Percentiles rank a stretch among this genome's conserved stretches.
Conservation (phyloP, 129 eudicot genomes). For the Lonicera japonica region DNA sequence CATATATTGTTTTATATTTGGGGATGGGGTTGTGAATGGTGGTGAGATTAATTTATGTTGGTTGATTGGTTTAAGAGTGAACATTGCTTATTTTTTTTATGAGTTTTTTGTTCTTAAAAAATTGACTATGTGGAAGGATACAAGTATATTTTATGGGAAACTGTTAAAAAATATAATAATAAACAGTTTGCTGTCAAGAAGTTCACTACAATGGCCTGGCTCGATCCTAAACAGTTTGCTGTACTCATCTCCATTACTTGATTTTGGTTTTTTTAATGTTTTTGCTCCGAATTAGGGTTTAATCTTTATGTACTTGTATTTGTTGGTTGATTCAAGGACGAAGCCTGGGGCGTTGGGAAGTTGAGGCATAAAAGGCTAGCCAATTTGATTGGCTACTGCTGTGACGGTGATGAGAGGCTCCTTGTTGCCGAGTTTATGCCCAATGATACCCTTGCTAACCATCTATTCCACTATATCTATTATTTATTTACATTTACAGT, state of each 20-base stretch:
- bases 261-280: not conserved
- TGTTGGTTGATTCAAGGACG: conserved; percentile 41
- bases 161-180: too few relatives aligned
- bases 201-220: conserved; percentile 92
- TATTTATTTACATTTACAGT: too few relatives aligned
- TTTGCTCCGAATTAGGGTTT: not conserved
- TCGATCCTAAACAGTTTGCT: conserved; percentile 94
- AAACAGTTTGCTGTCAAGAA: conserved; percentile 97
- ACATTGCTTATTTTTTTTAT: too few relatives aligned
- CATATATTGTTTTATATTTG: too few relatives aligned
- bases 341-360: conserved; percentile 90
- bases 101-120: too few relatives aligned
- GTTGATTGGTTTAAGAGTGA: too few relatives aligned
- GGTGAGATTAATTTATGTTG: too few relatives aligned
- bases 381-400: conserved; percentile 76
- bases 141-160: too few relatives aligned
- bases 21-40: too few relatives aligned
- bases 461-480: conserved; percentile 70
- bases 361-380: conserved; percentile 77
- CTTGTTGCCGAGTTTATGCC: conserved; percentile 94
- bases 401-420: conserved; percentile 90
- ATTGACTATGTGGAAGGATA: too few relatives aligned
- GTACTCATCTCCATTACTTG: conserved; percentile 20
- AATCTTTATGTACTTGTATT: conserved; percentile 7
- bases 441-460: conserved; percentile 78